These are phyloP conservation scores for Penicillium goetzii DNA, from an alignment of 495 filamentous ascomycete species.

Conservation along the genomic window DNA sequence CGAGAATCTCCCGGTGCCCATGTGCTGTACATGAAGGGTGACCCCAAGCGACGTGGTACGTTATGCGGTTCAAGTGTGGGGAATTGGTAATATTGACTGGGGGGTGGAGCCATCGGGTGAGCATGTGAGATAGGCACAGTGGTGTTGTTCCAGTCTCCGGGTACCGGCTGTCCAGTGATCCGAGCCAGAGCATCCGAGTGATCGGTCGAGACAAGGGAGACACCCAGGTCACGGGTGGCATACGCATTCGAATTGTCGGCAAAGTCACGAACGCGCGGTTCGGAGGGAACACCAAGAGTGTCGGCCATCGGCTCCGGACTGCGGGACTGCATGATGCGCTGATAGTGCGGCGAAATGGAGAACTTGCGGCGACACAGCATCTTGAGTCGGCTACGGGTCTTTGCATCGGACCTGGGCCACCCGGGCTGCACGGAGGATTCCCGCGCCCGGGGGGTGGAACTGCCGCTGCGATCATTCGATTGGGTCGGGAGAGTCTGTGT, in stretches of 20 bases:
- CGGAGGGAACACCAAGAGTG: slow-evolving; percentile 37
- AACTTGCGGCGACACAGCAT: slow-evolving; percentile 80
- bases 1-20: slow-evolving; percentile 57
- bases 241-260: slow-evolving; percentile 47
- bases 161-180: slow-evolving; percentile 48
- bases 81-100: slow-evolving; percentile 23
- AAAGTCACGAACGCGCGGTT: slow-evolving; percentile 28
- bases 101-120: slow-evolving; percentile 8
- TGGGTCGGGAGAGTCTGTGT: slow-evolving; percentile 10
- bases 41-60: slow-evolving; percentile 51
- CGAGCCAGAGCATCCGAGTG: slow-evolving; percentile 72
- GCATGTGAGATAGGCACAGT: slow-evolving; percentile 14
- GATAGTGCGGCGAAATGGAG: slow-evolving; percentile 65
- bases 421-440: slow-evolving; percentile 36
- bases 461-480: slow-evolving; percentile 55
- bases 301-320: slow-evolving; percentile 74
- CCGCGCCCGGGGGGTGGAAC: slow-evolving; percentile 61
- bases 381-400: slow-evolving; percentile 79
- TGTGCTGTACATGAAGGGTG: slow-evolving; percentile 60
- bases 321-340: slow-evolving; percentile 70
- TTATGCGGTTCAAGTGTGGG: slow-evolving; percentile 29
- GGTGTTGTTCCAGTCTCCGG: slow-evolving; percentile 33
- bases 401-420: slow-evolving; percentile 84
- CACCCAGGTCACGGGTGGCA: slow-evolving; percentile 77
- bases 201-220: slow-evolving; percentile 81